Base-by-base conservation (phyloP, 2,329 filamentous ascomycete species). In the Parascedosporium putredinis region DNA sequence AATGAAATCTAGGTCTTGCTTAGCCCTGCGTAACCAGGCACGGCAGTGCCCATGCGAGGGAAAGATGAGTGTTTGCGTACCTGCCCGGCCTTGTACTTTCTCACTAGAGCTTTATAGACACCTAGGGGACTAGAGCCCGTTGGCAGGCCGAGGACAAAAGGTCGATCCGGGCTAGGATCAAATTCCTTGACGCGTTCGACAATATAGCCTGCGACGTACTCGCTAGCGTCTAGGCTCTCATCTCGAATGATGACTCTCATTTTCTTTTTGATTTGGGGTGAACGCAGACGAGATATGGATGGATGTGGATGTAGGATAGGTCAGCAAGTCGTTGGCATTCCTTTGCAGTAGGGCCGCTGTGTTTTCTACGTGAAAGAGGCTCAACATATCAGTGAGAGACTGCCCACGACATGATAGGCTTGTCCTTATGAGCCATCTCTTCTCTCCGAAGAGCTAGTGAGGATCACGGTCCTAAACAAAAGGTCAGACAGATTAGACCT, bases 221-320 rank as follows among this genome's bases (percentile, higher is more conserved):
- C 73, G 60, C 86, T 87, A 51, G 84, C 84, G 54, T 75, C 70
- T 50, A 74, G 66, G 57, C 83, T 74, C 60, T 88, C 76, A 64
- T 90, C 82, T 63, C 86, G 78, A 62, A 93, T 86, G 66, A 93
- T 90, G 61, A 93, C 79, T 70, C 86, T 83, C 87, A 88, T 93
- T 58, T 58, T 70, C 63, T 48, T 53, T 52, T 54, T 51, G 50
- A 52, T 49, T 53, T 55, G 51, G 54, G 27, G 52, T 54, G 57
- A 57, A 52, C 55, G 51, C 52, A 33, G 29, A 44, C 34, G 40
- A 27, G 33, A n/a, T 33, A 48, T 44, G 49, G 40, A 46, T 18
- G 12, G 27, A 31, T 31, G 12, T 6, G 27, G 27, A 6, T 31
- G 6, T 31, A 6, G 27, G 27, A 31, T 6, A 31, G 6, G 27